These are phyloP conservation scores for Diplodia mutila DNA, from an alignment of 2,329 filamentous ascomycete genomes.

Conservation along the genomic window DNA sequence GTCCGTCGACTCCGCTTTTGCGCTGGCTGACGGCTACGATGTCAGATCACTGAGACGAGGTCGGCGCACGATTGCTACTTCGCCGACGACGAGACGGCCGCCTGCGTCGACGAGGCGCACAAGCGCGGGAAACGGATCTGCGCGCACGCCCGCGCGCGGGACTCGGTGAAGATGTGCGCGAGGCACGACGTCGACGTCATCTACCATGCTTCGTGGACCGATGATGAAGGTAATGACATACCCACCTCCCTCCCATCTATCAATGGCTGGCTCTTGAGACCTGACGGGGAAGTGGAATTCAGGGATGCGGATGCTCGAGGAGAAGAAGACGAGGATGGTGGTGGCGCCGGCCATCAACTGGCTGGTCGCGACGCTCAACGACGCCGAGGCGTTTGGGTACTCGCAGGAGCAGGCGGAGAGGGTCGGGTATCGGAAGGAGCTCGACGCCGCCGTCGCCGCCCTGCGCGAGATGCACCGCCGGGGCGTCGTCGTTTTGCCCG, in stretches of 20 bases:
- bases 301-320: conserved; percentile 36
- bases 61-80: conserved; percentile 53
- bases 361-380: conserved; percentile 45
- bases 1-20: no score
- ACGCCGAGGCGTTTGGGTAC: conserved; percentile 49
- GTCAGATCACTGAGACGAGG: conserved; percentile 33
- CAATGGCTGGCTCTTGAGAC: no score
- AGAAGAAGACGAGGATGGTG: conserved; percentile 44
- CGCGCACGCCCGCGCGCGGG: conserved; percentile 51
- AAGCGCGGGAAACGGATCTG: conserved; percentile 46
- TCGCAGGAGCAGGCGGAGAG: conserved; percentile 48
- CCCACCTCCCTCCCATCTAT: no score
- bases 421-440: conserved; percentile 50
- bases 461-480: conserved; percentile 52
- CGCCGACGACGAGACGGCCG: conserved; percentile 51
- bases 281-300: background rate
- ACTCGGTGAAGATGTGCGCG: conserved; percentile 50
- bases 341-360: conserved; percentile 47
- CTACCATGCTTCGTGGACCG: conserved; percentile 53
- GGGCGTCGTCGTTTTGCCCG: conserved; percentile 52
- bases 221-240: conserved; percentile 46
- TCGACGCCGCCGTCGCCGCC: conserved; percentile 45
- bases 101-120: conserved; percentile 55
- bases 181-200: conserved; percentile 53
- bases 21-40: no score